Evolutionary conservation across 768 basidiomycete species (phyloP).

Genomic region (Lactarius sanguifluus): DNA sequence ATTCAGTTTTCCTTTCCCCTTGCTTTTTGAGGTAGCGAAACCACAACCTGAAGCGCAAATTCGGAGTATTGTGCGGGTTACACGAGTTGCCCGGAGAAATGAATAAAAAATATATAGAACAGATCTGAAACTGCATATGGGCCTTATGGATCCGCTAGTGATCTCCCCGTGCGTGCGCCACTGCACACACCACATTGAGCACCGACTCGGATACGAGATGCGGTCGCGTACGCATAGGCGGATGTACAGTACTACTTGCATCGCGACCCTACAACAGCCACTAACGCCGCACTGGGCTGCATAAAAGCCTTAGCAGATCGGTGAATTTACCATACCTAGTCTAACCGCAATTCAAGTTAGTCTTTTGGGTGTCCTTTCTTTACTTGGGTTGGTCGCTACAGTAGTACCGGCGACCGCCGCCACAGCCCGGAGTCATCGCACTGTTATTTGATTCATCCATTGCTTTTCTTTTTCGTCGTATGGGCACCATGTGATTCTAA

Average conservation of each 20-base stretch:
- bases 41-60: no score
- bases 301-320: not conserved
- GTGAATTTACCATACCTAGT: not conserved
- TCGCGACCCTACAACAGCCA: not conserved
- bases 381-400: not conserved
- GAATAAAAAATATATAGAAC: not conserved
- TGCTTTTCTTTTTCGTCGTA: no score
- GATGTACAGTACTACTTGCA: not conserved
- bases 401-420: not conserved
- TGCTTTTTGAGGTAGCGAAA: no score
- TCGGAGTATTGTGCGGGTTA: not conserved
- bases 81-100: not conserved
- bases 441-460: not conserved
- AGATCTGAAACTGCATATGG: not conserved
- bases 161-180: not conserved
- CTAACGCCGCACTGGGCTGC: not conserved
- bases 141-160: not conserved
- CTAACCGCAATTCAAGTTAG: not conserved
- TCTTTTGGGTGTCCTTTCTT: not conserved
- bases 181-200: not conserved
- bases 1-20: not conserved
- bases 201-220: not conserved
- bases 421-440: conserved; percentile 2
- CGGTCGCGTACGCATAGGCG: not conserved
- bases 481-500: not conserved